phyloP scores from a whole-genome alignment of 345 rosid genomes.

The Ailanthus altissimus region DNA sequence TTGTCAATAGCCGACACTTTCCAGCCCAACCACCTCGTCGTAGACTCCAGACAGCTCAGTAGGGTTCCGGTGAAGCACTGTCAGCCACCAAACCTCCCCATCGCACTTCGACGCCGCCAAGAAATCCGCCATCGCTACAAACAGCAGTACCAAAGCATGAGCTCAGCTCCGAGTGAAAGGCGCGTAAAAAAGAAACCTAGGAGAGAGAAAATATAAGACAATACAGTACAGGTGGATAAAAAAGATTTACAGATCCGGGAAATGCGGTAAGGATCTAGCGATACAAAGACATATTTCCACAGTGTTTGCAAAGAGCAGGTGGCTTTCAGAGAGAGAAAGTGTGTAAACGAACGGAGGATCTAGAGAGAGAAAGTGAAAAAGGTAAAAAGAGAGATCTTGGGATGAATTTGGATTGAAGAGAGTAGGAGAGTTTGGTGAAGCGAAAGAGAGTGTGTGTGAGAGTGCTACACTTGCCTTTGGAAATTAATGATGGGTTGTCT shows the following conservation, averaged over 20 bases:
- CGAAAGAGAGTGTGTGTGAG: not conserved
- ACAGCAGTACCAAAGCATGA: not conserved
- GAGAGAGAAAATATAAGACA: conserved; percentile 32
- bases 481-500: conserved; percentile 32
- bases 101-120: conserved; percentile 32
- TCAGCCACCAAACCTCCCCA: conserved; percentile 29
- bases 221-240: conserved; percentile 30
- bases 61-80: conserved; percentile 25
- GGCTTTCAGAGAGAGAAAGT: not conserved
- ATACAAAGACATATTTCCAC: not conserved
- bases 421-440: conserved; percentile 20
- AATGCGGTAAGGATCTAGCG: conserved; percentile 52
- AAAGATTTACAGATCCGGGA: conserved; percentile 57
- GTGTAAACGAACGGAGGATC: not conserved
- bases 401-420: conserved; percentile 11
- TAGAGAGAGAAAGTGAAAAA: not conserved
- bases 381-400: not conserved
- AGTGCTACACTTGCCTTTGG: not conserved
- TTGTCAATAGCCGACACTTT: conserved; percentile 39
- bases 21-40: conserved; percentile 25
- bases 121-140: conserved; percentile 18
- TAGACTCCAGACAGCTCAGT: conserved; percentile 25
- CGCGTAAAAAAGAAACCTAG: conserved; percentile 56
- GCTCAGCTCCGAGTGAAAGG: not conserved
- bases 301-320: not conserved